Percentiles rank a stretch among this genome's conserved stretches.
phyloP scores from a whole-genome alignment of 1,284 basidiomycete species.

The Tilletiaria anomala region DNA sequence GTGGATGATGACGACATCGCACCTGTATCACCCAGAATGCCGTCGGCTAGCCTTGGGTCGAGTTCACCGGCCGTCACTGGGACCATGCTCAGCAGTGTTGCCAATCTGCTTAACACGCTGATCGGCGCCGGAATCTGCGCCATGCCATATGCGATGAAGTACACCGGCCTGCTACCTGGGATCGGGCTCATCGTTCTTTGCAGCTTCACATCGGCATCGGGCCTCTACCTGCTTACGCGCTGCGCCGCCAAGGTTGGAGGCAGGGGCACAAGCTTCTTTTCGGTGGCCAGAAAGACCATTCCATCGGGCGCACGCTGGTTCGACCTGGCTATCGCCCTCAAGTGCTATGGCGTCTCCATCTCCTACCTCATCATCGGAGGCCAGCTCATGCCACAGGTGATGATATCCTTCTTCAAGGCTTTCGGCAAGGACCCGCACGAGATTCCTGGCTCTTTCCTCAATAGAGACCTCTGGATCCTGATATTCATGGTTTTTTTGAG shows the following conservation, averaged over 20 bases:
- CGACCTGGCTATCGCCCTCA: slow-evolving; percentile 78
- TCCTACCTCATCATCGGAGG: slow-evolving; percentile 48
- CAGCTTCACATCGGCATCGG: slow-evolving; percentile 64
- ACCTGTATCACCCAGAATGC: too few relatives aligned
- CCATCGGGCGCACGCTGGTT: slow-evolving; percentile 69
- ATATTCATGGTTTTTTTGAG: slow-evolving; percentile 62
- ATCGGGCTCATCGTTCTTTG: slow-evolving; percentile 76
- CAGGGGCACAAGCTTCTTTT: slow-evolving; percentile 20
- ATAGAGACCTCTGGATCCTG: slow-evolving; percentile 67
- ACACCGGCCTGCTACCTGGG: slow-evolving; percentile 49
- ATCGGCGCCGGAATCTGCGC: slow-evolving; percentile 37
- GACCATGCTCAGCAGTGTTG: too few relatives aligned
- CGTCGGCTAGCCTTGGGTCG: too few relatives aligned
- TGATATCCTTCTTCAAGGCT: slow-evolving; percentile 52
- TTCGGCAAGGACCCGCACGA: slow-evolving; percentile 11
- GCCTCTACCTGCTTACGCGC: slow-evolving; percentile 72
- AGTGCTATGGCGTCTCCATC: slow-evolving; percentile 64
- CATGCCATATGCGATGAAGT: slow-evolving; percentile 40
- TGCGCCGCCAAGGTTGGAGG: slow-evolving; percentile 62
- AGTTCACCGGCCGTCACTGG: too few relatives aligned
- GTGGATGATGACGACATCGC: too few relatives aligned
- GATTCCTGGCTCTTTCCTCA: slow-evolving; percentile 43
- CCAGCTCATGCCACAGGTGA: slow-evolving; percentile 76
- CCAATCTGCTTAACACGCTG: slow-evolving; percentile 39
- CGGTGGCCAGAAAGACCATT: slow-evolving; percentile 22